A percentile compares a stretch with the other conserved stretches of the same genome.
Evolutionary conservation across 2,329 filamentous ascomycete species (phyloP).

Genomic region (Diplodia intermedia): DNA sequence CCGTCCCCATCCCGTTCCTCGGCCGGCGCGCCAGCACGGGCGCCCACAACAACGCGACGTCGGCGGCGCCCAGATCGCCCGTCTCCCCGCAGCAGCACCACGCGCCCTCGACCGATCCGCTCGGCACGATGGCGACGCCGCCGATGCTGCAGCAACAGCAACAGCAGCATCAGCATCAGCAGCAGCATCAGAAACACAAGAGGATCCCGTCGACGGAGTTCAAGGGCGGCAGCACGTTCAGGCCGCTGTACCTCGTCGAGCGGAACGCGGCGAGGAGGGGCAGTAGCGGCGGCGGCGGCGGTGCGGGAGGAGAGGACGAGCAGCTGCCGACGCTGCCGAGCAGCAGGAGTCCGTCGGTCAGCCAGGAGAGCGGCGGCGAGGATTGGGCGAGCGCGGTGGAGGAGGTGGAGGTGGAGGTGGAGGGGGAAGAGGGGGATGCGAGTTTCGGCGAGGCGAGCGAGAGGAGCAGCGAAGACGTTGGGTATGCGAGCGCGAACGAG

Average conservation of each 20-base stretch:
- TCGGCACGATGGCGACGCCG: conserved; percentile 2
- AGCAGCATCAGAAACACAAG: conserved; percentile 49
- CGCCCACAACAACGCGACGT: conserved; percentile 49
- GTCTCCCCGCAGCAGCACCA: conserved; percentile 1
- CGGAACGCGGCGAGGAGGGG: conserved; percentile 52
- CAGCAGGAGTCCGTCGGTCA: conserved; percentile 49
- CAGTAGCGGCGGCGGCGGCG: conserved; percentile 41
- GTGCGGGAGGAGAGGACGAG: conserved; percentile 35
- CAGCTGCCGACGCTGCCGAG: conserved; percentile 61
- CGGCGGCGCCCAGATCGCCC: conserved; percentile 47
- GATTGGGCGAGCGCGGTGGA: conserved; percentile 15
- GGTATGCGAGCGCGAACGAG: conserved; percentile 5
- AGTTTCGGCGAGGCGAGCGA: background rate
- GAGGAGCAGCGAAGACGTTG: background rate
- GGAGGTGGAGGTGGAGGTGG: background rate
- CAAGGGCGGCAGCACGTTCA: conserved; percentile 67
- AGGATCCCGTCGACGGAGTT: conserved; percentile 61
- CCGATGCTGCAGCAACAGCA: background rate
- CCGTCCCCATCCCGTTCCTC: conserved; percentile 26
- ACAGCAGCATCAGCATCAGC: background rate
- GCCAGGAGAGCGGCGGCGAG: conserved; percentile 7
- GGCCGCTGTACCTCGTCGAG: conserved; percentile 83
- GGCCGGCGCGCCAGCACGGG: conserved; percentile 6
- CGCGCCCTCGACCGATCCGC: background rate
- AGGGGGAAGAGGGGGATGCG: background rate